Base-by-base conservation (phyloP, 345 rosid genomes). In the Barbarea vulgaris region DNA sequence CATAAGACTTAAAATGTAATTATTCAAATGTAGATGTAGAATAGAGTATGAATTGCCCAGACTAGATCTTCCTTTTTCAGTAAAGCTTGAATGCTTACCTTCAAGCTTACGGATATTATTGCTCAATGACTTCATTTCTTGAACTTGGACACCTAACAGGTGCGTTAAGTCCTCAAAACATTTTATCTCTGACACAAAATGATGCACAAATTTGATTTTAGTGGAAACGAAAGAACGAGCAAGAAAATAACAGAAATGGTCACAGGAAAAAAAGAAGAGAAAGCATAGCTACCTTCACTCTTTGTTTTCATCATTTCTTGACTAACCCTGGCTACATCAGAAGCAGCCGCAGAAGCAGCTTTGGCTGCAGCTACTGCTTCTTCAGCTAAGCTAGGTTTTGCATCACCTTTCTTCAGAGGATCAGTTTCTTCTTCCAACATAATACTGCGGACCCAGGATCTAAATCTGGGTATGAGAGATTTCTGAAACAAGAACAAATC, bases 341-440 rank as follows among this genome's bases (percentile, higher is more conserved):
- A 81, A 55, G 98, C 96, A 2, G 98, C 96, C 1, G 87, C 90
- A 8, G 98, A 91, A 11, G 98, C 98, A 69, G 97, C 76, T 85
- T 90, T 95, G 48, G 97, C 94, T 54, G 97, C 99, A 17, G 93
- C 91, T 9, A 93, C 96, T 54, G 98, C 93, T 75, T 90, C 98
- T 78, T 95, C 99, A 52, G 85, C 90, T 79, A 87, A 72, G 82
- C 85, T 93, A 65, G 97, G 93, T 75, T 87, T 88, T 70, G 67
- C 73, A 36, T 80, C 78, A 59, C 68, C 57, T 83, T 83, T 85
- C 71, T 77, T 81, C 31, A 53, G 76, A 65, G 47, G 63, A 39
- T 82, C 87, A 73, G 89, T 76, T 79, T 91, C 95, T 79, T 92
- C 96, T 83, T 92, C 97, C 31, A 78, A 34, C 22, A 83, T 89